Evolutionary conservation across 129 eudicot genomes (phyloP).

Genomic region (Helianthus annuus): DNA sequence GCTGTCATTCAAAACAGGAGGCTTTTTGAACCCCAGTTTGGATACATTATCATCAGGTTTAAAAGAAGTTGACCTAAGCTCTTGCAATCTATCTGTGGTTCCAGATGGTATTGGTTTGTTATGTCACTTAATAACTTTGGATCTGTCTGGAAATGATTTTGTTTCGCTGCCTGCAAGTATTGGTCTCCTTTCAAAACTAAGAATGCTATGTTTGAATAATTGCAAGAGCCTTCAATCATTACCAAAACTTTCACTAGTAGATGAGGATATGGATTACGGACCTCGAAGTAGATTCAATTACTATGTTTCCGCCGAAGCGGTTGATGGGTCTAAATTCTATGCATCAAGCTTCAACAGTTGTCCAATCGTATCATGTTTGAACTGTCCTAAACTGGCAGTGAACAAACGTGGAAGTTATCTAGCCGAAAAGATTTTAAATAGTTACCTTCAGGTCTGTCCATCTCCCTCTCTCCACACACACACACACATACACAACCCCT

Average conservation of each 20-base stretch:
- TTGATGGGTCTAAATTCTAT: slow-evolving; percentile 4
- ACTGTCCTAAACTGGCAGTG: too few relatives aligned
- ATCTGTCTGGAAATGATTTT: background rate
- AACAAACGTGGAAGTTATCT: too few relatives aligned
- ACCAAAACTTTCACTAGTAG: too few relatives aligned
- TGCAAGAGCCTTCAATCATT: too few relatives aligned
- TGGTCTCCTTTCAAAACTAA: slow-evolving; percentile 25
- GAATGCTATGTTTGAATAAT: background rate
- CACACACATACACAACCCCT: too few relatives aligned
- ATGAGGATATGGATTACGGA: too few relatives aligned
- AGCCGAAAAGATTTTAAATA: too few relatives aligned
- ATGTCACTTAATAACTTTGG: too few relatives aligned
- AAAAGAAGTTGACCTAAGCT: slow-evolving; percentile 20
- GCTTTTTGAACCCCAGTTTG: slow-evolving; percentile 6
- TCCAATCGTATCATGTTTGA: background rate
- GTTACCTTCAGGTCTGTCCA: too few relatives aligned
- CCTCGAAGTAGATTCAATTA: slow-evolving; percentile 19
- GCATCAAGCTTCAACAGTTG: background rate
- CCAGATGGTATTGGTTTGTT: slow-evolving; percentile 3
- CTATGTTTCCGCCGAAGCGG: slow-evolving; percentile 7
- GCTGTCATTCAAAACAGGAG: background rate
- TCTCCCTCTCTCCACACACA: background rate
- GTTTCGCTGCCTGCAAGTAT: slow-evolving; percentile 18
- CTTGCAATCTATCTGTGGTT: slow-evolving; percentile 18
- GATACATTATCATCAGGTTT: background rate